These are phyloP conservation scores for Corymbia maculata DNA, from an alignment of 345 rosid species.

Conservation along the genomic window DNA sequence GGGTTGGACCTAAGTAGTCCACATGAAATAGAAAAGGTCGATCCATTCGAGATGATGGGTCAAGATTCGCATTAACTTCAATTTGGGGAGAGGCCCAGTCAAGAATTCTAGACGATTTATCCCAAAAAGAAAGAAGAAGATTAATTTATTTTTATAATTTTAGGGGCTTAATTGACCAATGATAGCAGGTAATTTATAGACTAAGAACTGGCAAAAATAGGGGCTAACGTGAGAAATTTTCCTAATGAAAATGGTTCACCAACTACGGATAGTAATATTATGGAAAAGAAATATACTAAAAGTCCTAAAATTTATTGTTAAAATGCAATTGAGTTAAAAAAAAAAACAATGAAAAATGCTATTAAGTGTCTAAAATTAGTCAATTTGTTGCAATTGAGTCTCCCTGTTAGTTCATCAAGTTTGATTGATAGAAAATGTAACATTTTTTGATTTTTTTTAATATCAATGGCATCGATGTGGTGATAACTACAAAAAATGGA, in stretches of 20 bases:
- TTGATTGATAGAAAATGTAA: background rate
- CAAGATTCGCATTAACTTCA: background rate
- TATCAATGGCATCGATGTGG: background rate
- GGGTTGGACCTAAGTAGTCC: background rate
- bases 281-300: background rate
- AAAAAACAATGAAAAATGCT: too few relatives aligned
- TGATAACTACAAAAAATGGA: background rate
- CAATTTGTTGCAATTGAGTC: background rate
- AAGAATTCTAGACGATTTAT: background rate
- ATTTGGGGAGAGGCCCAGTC: background rate
- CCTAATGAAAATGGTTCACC: background rate
- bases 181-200: background rate
- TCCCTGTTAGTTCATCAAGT: background rate
- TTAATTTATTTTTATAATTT: background rate
- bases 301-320: background rate
- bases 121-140: background rate
- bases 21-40: background rate
- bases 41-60: background rate
- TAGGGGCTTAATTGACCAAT: background rate
- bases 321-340: background rate
- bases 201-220: background rate
- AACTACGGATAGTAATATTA: background rate
- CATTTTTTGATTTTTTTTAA: too few relatives aligned
- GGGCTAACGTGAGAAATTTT: background rate
- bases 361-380: too few relatives aligned